phyloP scores from a whole-genome alignment of 139 green algal genomes.

The Microglena sp. region DNA sequence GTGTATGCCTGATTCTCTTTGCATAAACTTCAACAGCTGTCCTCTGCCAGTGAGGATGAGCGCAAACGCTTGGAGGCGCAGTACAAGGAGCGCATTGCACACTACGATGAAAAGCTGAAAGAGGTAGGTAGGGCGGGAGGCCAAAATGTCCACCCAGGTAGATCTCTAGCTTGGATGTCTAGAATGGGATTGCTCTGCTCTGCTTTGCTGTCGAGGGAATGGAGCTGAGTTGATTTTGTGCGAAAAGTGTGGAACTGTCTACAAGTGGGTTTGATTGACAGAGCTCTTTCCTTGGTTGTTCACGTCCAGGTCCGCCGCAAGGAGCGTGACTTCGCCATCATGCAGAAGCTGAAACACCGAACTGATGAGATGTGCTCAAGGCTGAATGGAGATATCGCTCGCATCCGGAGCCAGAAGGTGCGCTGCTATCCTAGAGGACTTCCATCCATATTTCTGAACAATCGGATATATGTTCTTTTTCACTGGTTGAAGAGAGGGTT shows the following conservation, averaged over 20 bases:
- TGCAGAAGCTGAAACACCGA: conserved; percentile 46
- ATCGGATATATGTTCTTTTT: no score
- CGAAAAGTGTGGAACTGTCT: background rate
- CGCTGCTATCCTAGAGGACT: no score
- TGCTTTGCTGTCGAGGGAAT: background rate
- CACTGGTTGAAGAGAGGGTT: no score
- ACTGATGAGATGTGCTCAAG: conserved; percentile 35
- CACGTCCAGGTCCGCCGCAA: conserved; percentile 20
- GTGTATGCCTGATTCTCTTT: no score
- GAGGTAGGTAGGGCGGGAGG: conserved; percentile 8
- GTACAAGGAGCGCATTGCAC: conserved; percentile 40
- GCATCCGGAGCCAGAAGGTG: conserved; percentile 76
- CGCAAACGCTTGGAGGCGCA: conserved; percentile 36
- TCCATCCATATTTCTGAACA: no score
- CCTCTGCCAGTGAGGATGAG: conserved; percentile 49
- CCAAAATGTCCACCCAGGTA: background rate
- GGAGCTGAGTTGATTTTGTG: conserved; percentile 1
- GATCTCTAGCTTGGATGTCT: no score
- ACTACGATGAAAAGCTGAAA: conserved; percentile 29
- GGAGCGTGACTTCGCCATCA: conserved; percentile 24
- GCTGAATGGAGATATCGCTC: conserved; percentile 64
- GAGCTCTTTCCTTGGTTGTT: background rate
- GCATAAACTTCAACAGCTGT: conserved; percentile 48
- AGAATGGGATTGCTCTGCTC: no score
- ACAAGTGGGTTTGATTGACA: background rate